Base-by-base conservation (phyloP, 148 eudicot genomes). In the Mesembryanthemum crystallinum region DNA sequence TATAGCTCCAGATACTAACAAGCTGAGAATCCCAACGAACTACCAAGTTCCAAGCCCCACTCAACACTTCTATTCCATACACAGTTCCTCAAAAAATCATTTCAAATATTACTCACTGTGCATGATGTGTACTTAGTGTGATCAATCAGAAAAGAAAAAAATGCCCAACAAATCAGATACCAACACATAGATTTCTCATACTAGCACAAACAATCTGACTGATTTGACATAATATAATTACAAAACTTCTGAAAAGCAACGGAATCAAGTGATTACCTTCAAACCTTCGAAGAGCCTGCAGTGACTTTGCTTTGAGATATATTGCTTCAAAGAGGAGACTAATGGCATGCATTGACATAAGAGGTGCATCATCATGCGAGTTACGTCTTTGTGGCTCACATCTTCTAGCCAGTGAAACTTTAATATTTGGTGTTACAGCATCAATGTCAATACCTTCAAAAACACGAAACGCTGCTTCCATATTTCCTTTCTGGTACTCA, bases 401-500 rank as follows among this genome's bases (percentile, higher is more conserved):
- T 75, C 78, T 87, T 80, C 82, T 81, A 64, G 87, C 80, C 63
- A 93, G 71, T 42, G 92, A 73, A 72, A 81, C 47, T 82, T 86
- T 85, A 57, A 93, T 91, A 77, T 87, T 91, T 8, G 88, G 89
- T 28, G 77, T 83, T 58, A 93, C 80, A 12, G 88, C 89, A 76
- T 83, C 88, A 74, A 93, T 75, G 72, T 91, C 94, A 30, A 93
- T 93, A 39, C 98, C 98, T 82, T 93, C 94, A 74, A 93, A 93
- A 37, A 91, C 98, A 43, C 82, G 89, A 72, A 86, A 88, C 55
- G 98, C 97, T 28, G 85, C 94, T 79, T 89, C 98, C 71, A 89
- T 78, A 42, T 91, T 93, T 25, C 98, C 98, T 76, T 89, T 93
- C 73, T 93, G 98, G 83, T 88, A 91, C 84, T 93, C 98, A 33